Percentiles rank a stretch among this genome's conserved stretches.
phyloP scores from a whole-genome alignment of 345 rosid species.

The Aegle marmelos region DNA sequence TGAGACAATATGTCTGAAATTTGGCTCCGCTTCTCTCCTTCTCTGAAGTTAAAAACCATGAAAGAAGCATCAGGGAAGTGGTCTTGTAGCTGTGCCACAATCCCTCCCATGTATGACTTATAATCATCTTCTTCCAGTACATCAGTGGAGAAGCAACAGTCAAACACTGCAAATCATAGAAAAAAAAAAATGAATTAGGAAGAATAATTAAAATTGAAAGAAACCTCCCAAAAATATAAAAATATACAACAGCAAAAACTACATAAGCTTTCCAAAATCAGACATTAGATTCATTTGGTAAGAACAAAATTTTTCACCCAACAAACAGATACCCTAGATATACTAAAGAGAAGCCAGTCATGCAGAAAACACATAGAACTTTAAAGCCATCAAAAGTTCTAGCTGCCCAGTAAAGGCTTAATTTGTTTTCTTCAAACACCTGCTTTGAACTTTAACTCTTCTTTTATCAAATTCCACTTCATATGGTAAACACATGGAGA shows the following conservation, averaged over 20 bases:
- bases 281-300: background rate
- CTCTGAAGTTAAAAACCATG: constrained; percentile 97
- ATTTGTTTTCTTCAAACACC: background rate
- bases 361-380: background rate
- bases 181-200: background rate
- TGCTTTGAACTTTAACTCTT: background rate
- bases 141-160: constrained; percentile 97
- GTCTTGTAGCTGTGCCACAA: constrained; percentile 92
- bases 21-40: constrained; percentile 89
- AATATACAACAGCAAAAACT: too few species aligned
- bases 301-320: background rate
- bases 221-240: background rate
- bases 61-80: constrained; percentile 92
- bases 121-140: constrained; percentile 92
- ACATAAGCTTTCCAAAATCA: background rate
- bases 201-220: background rate
- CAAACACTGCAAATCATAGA: constrained; percentile 66
- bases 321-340: background rate
- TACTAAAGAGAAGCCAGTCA: background rate
- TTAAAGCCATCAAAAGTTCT: background rate
- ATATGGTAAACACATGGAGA: background rate
- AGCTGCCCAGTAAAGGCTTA: background rate
- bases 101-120: constrained; percentile 88
- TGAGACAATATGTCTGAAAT: constrained; percentile 79
- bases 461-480: background rate